Evolutionary conservation across 768 basidiomycete genomes (phyloP).

Genomic region (Polyporus arcularius): DNA sequence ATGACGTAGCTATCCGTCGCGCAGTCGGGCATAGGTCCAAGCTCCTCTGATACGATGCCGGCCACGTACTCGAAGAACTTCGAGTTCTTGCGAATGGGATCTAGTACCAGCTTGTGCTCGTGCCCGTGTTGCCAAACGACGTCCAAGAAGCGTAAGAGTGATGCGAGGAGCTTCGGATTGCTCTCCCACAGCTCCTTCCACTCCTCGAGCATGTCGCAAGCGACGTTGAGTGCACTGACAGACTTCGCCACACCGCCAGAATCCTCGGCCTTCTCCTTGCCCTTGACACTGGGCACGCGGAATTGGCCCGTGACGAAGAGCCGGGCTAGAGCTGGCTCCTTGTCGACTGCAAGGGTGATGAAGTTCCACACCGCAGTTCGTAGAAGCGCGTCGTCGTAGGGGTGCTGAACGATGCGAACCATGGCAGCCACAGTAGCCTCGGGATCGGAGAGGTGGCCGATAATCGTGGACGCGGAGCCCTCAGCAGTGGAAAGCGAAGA

Average conservation of each 20-base stretch:
- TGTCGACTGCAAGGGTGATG: slow-evolving; percentile 76
- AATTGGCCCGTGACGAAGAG: slow-evolving; percentile 80
- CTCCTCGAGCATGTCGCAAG: slow-evolving; percentile 60
- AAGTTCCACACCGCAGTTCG: slow-evolving; percentile 84
- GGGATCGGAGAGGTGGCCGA: slow-evolving; percentile 76
- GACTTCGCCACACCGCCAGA: slow-evolving; percentile 33
- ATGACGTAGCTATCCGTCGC: slow-evolving; percentile 49
- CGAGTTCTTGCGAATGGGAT: slow-evolving; percentile 53
- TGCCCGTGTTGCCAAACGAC: slow-evolving; percentile 79
- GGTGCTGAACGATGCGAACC: slow-evolving; percentile 74
- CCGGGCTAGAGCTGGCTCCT: slow-evolving; percentile 82
- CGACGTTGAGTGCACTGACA: slow-evolving; percentile 66
- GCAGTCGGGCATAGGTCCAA: slow-evolving; percentile 76
- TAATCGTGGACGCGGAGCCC: slow-evolving; percentile 69
- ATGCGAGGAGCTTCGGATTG: slow-evolving; percentile 75
- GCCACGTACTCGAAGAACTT: slow-evolving; percentile 74
- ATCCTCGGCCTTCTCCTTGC: slow-evolving; percentile 33
- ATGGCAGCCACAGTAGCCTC: slow-evolving; percentile 68
- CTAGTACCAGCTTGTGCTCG: slow-evolving; percentile 66
- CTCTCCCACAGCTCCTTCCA: slow-evolving; percentile 80
- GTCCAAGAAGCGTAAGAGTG: slow-evolving; percentile 74
- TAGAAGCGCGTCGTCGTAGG: slow-evolving; percentile 73
- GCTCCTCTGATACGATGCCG: slow-evolving; percentile 62
- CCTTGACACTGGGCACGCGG: slow-evolving; percentile 47
- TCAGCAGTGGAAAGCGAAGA: slow-evolving; percentile 61